Conservation (phyloP, 139 green algal species). For the Klebsormidium nitens region DNA sequence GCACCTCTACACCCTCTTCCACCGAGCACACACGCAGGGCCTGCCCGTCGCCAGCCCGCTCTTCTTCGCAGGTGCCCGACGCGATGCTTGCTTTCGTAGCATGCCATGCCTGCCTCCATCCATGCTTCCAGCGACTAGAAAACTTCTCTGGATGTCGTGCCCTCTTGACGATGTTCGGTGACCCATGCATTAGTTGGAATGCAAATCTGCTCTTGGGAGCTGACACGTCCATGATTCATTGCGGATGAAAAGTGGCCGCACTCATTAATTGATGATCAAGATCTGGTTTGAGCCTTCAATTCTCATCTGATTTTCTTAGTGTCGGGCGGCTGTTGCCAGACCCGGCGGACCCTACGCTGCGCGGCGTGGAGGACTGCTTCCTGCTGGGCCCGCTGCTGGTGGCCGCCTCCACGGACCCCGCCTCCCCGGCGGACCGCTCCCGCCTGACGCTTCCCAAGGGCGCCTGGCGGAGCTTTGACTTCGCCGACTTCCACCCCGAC, state of each 20-base stretch:
- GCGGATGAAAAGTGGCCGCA: no score
- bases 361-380: conserved; percentile 16
- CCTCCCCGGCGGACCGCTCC: background rate
- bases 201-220: no score
- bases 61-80: conserved; percentile 36
- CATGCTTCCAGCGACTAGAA: no score
- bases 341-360: conserved; percentile 16
- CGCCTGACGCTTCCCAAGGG: background rate
- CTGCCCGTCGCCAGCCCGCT: conserved; percentile 19
- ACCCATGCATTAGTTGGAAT: no score
- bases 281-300: background rate
- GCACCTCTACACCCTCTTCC: conserved; percentile 36
- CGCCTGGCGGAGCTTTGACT: conserved; percentile 23
- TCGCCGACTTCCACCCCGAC: conserved; percentile 28
- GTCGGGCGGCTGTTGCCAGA: conserved; percentile 10
- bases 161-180: no score
- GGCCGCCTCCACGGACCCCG: no score
- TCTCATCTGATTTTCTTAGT: background rate
- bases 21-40: conserved; percentile 6
- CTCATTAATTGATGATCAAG: conserved; percentile 3
- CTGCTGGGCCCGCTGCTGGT: conserved; percentile 22
- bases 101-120: no score
- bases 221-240: no score
- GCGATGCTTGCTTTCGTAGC: no score
- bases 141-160: no score